phyloP scores from a whole-genome alignment of 192 early-diverging fungal genomes.

The Podila verticillata region DNA sequence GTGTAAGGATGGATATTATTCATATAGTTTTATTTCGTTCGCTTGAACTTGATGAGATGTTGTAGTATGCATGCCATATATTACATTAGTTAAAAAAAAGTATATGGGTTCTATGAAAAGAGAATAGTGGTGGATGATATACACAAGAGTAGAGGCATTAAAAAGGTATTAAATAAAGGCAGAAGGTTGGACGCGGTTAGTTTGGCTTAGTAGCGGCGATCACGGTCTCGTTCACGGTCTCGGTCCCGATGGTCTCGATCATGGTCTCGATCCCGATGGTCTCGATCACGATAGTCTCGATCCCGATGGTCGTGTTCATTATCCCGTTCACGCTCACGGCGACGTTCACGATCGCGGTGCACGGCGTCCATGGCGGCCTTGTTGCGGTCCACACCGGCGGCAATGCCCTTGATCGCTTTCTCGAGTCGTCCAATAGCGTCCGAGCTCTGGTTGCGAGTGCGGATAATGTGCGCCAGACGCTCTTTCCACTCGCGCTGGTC shows the following conservation, averaged over 20 bases:
- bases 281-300: slow-evolving; percentile 26
- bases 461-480: slow-evolving; percentile 37
- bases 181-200: no score
- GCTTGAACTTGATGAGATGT: no score
- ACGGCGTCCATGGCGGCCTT: slow-evolving; percentile 46
- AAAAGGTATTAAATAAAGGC: no score
- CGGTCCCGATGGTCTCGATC: slow-evolving; percentile 11
- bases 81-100: no score
- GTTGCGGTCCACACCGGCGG: slow-evolving; percentile 29
- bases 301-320: slow-evolving; percentile 12
- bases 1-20: no score
- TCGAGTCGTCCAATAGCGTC: slow-evolving; percentile 25
- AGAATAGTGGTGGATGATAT: no score
- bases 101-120: no score
- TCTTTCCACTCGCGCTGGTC: slow-evolving; percentile 42
- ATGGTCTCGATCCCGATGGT: slow-evolving; percentile 21
- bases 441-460: slow-evolving; percentile 35
- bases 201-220: no score
- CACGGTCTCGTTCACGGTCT: no score
- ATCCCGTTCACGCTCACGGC: slow-evolving; percentile 33
- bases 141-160: no score
- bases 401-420: slow-evolving; percentile 19
- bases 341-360: slow-evolving; percentile 38
- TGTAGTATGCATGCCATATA: no score
- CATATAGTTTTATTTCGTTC: no score